These are phyloP conservation scores for Lathyrus tuberosus DNA, from an alignment of 306 rosid species.

Conservation along the genomic window DNA sequence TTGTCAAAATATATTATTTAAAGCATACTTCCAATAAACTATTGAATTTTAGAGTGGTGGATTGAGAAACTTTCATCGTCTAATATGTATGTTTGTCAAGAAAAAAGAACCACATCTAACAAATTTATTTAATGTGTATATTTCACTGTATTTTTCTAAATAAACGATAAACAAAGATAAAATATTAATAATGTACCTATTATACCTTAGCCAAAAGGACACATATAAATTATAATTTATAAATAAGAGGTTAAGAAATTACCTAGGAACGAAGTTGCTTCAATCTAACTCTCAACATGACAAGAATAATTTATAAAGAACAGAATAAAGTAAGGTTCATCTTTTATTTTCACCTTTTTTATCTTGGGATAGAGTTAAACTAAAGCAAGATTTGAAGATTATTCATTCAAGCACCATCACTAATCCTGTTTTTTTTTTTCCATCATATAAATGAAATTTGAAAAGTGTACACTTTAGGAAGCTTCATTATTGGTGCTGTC, in stretches of 20 bases:
- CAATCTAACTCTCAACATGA: constrained; percentile 24
- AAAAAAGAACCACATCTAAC: too few species aligned
- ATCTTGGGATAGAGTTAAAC: not conserved
- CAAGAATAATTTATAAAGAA: constrained; percentile 34
- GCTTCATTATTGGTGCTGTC: constrained; percentile 37
- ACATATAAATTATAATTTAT: not conserved
- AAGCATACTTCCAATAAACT: too few species aligned
- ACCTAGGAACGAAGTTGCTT: constrained; percentile 35
- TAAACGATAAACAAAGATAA: not conserved
- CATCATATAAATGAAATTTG: constrained; percentile 8
- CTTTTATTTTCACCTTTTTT: not conserved
- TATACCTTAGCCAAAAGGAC: constrained; percentile 7
- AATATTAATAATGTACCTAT: not conserved
- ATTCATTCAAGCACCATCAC: not conserved
- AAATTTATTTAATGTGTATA: not conserved
- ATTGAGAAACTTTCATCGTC: too few species aligned
- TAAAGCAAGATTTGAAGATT: not conserved
- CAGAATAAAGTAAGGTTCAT: not conserved
- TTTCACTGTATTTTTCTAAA: not conserved
- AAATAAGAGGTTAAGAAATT: constrained; percentile 21
- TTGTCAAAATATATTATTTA: too few species aligned
- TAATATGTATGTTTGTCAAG: too few species aligned
- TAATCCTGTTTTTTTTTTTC: not conserved
- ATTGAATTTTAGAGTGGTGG: too few species aligned
- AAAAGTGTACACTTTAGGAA: constrained; percentile 35